Conservation (phyloP, 1,139 yeast genomes). For the Protomyces gravidus region DNA sequence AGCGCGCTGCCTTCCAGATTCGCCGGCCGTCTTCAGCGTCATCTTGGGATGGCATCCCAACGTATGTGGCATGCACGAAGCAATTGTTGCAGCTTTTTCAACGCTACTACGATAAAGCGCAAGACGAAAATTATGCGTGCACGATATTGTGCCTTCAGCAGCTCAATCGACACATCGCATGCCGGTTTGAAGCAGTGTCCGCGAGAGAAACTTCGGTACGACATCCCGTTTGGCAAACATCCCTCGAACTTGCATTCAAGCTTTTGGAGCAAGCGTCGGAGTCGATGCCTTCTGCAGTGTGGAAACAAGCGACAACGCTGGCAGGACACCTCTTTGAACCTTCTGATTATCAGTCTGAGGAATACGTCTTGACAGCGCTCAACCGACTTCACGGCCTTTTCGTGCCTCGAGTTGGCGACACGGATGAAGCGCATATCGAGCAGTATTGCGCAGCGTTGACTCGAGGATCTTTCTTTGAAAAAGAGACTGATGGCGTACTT, state of each 20-base stretch:
- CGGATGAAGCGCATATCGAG: not conserved
- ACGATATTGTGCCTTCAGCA: not conserved
- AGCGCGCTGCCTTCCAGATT: not conserved
- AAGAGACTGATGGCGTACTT: not conserved
- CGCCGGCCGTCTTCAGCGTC: slow-evolving; percentile 2
- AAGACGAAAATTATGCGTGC: not conserved
- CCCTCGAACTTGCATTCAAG: not conserved
- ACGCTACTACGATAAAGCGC: not conserved
- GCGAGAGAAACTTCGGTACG: not conserved
- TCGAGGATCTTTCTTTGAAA: slow-evolving; percentile 13
- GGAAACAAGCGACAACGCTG: not conserved
- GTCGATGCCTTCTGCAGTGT: not conserved
- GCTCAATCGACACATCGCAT: not conserved
- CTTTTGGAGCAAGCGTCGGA: not conserved
- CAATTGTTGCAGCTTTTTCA: not conserved
- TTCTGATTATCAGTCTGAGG: slow-evolving; percentile 11
- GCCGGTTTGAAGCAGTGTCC: slow-evolving; percentile 3
- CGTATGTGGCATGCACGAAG: slow-evolving; percentile 6
- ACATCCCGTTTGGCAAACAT: slow-evolving; percentile 3
- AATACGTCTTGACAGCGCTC: slow-evolving; percentile 10
- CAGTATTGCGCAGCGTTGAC: slow-evolving; percentile 7
- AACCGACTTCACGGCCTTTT: slow-evolving; percentile 7
- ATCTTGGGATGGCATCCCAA: slow-evolving; percentile 16
- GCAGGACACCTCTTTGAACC: slow-evolving; percentile 1
- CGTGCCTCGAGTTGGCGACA: slow-evolving; percentile 4